Evolutionary conservation across 345 rosid species (phyloP), one percentile per base, ranked within the genome.

Genomic region (Jatropha curcas): DNA sequence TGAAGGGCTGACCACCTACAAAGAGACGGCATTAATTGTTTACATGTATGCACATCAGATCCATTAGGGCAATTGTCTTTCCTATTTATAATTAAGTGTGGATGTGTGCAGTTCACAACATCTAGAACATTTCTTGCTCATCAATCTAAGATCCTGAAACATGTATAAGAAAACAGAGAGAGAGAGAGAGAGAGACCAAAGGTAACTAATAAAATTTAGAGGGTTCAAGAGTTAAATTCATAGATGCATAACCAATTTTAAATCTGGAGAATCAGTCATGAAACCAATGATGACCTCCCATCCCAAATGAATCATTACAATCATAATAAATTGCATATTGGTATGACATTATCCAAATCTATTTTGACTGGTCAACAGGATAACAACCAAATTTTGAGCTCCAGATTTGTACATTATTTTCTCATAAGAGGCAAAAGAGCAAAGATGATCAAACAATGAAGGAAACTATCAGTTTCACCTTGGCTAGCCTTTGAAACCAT

Each of bases 1-100:
- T 46, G 76, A 77, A 51, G 82, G 79, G 73, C 85, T 62, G 16
- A 72, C 76, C 45, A 79, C 74, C 87, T 84, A 73, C 20, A 77
- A 37, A 33, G 27, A 39, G 50, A 56, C 51, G 68, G 58, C 37
- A 22, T 55, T 6, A 52, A 6, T 28, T 19, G 58, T 16, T 34
- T n/a, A 24, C 66, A 34, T 8, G 19, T 20, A 35, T 61, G 25
- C 7, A 35, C n/a, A 45, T 61, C 46, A 3, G 28, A 34, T 14
- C 8, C 4, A 16, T 61, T 13, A 43, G 68, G 9, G n/a, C 45
- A 41, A 41, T 10, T 20, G n/a, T 48, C 53, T 48, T 48, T 48
- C n/a, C 51, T n/a, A 48, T 48, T 17, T 2, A 48, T 14, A 5
- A 4, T 48, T 48, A 48, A 48, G 19, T 48, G 53, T 16, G 19